phyloP scores from a whole-genome alignment of 345 rosid genomes.

The Viola odorata region DNA sequence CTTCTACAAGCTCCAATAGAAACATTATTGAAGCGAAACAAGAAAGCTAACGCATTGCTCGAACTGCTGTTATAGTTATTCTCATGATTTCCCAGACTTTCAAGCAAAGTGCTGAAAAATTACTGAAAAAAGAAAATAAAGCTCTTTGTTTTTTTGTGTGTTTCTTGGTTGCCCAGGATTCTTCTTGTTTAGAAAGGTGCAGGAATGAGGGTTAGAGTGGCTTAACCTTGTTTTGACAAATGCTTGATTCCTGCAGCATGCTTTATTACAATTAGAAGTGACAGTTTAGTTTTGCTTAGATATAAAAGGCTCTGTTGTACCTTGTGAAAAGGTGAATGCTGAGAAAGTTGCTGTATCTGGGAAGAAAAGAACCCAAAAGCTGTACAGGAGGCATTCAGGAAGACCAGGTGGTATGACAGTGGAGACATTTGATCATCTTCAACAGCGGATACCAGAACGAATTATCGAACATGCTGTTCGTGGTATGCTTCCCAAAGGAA shows the following conservation, averaged over 20 bases:
- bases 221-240: neutral
- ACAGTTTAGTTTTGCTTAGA: neutral
- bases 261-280: neutral
- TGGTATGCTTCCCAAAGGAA: slow-evolving; percentile 98
- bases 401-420: slow-evolving; percentile 98
- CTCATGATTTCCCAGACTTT: neutral
- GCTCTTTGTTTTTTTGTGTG: too few species aligned
- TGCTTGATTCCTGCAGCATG: neutral
- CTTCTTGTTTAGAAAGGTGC: too few species aligned
- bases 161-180: neutral
- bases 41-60: too few species aligned
- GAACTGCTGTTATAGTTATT: too few species aligned
- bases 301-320: neutral
- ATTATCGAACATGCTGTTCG: slow-evolving; percentile 97
- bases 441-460: slow-evolving; percentile 93
- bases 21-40: too few species aligned
- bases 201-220: neutral
- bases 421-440: slow-evolving; percentile 84
- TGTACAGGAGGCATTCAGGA: slow-evolving; percentile 98
- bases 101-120: too few species aligned
- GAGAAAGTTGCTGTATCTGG: slow-evolving; percentile 96
- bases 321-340: slow-evolving; percentile 68
- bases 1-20: too few species aligned
- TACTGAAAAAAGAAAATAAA: too few species aligned
- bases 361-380: slow-evolving; percentile 85